Evolutionary conservation across 306 rosid genomes (phyloP).

Genomic region (Dicorynia guianensis): DNA sequence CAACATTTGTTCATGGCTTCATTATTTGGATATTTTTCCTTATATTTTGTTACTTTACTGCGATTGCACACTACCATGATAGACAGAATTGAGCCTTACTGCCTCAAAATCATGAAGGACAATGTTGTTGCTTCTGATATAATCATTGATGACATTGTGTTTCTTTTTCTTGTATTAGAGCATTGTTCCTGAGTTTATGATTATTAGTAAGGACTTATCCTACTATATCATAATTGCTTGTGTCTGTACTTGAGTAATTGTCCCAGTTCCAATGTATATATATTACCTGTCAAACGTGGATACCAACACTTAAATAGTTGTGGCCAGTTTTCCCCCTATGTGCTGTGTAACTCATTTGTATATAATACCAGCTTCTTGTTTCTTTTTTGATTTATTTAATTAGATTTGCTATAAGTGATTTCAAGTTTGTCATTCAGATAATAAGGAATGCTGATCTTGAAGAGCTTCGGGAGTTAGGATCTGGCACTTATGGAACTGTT

Average conservation of each 20-base stretch:
- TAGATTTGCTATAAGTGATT: conserved; percentile 22
- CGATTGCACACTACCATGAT: neutral
- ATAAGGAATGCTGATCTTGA: conserved; percentile 84
- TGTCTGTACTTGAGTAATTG: no score
- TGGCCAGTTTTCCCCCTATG: no score
- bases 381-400: conserved; percentile 19
- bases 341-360: no score
- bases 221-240: no score
- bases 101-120: conserved; percentile 26
- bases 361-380: neutral
- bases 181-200: conserved; percentile 14
- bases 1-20: no score
- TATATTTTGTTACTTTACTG: neutral
- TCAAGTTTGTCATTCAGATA: conserved; percentile 56
- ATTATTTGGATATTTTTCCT: no score
- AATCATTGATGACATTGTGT: neutral
- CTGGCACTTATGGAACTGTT: conserved; percentile 97
- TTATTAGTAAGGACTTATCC: neutral
- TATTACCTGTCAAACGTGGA: no score
- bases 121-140: neutral
- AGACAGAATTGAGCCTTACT: conserved; percentile 5
- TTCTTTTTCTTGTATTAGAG: conserved; percentile 18
- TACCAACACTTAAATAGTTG: no score
- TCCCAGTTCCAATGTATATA: no score
- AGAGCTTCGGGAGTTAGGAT: conserved; percentile 86